Conservation (phyloP, 371 early-diverging fungal species). For the Dentiscutata heterogama region DNA sequence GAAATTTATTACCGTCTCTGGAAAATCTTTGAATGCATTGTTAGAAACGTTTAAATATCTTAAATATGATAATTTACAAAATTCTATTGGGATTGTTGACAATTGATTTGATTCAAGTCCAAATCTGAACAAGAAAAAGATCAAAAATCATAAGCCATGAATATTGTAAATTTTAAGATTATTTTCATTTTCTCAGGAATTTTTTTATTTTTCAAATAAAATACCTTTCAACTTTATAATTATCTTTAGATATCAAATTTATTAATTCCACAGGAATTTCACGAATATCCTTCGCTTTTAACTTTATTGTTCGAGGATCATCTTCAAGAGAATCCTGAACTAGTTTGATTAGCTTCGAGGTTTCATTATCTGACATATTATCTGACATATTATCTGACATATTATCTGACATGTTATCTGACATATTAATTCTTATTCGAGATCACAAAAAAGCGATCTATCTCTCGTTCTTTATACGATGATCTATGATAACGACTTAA, state of each 20-base stretch:
- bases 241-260: constrained; percentile 1
- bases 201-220: background rate
- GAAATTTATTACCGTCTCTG: constrained; percentile 10
- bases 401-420: no score
- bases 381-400: no score
- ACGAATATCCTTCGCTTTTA: constrained; percentile 1
- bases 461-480: no score
- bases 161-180: background rate
- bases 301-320: constrained; percentile 17
- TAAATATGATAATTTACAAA: constrained; percentile 30
- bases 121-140: constrained; percentile 1
- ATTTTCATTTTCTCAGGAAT: background rate
- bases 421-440: no score
- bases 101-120: constrained; percentile 44
- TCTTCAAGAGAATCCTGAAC: background rate
- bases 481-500: no score
- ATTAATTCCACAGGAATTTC: constrained; percentile 33
- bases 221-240: constrained; percentile 31
- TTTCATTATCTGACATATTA: no score
- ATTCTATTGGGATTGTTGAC: constrained; percentile 25
- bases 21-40: constrained; percentile 38
- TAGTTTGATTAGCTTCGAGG: background rate
- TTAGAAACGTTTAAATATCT: constrained; percentile 34
- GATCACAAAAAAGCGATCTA: no score
- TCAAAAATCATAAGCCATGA: background rate